Base-by-base conservation (phyloP, 1,139 yeast species). In the Pneumocystis murina region DNA sequence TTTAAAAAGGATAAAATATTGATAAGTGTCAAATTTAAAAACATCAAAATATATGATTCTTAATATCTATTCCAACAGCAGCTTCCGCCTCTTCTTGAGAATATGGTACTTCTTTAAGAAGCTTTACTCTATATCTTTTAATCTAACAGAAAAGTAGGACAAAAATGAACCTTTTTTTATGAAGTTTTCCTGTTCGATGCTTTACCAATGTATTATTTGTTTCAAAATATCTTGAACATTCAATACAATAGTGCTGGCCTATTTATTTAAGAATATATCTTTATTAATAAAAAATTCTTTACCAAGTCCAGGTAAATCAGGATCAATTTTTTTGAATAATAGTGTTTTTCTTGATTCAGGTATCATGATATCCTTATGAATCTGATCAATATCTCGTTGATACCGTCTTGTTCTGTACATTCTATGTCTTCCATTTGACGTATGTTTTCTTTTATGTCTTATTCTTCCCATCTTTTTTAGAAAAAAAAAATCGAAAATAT, bases 211-310 rank as follows among this genome's bases (percentile, higher is more conserved):
- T 87, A 59, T 76, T 74, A 64, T 86, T 91, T 66, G 85, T 85
- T 72, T 91, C 97, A 72, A 84, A 89, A 74, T 92, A 89, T 74
- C 86, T 87, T 63, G 95, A 95, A 79, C 98, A 92, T 69, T 90
- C 95, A 65, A 92, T 81, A 75, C 97, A 92, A 75, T 89, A 92
- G 75, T 84, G 86, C 75, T 92, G 97, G 20, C 97, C 55, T 48
- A 24, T 48, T 20, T 48, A 12, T 24, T 48, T 48, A 24, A 24
- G 7, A 48, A 24, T 7, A 43, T 43, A 2, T 4, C 30, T 20
- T 41, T 17, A 41, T 17, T 41, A 41, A 24, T 24, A 24, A 12
- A 20, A 24, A 16, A 24, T 48, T 48, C 28, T 48, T 24, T 48
- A 48, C 55, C 98, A 69, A 92, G 77, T 3, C 98, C 98, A 0